Evolutionary conservation across 306 rosid species (phyloP).

Genomic region (Cyclanthera cordifolia): DNA sequence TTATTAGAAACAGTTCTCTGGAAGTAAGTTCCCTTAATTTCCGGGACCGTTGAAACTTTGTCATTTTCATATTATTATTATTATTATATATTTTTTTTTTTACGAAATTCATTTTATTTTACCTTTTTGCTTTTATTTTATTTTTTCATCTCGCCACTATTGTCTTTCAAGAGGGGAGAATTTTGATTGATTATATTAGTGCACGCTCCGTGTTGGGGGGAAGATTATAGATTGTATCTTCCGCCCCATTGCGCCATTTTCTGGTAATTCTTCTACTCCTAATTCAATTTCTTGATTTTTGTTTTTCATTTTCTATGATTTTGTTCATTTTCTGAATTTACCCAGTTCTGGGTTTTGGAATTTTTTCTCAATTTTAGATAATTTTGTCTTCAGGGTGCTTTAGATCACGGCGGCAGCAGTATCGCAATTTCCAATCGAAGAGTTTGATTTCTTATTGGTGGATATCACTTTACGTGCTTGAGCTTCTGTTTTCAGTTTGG

Average conservation of each 20-base stretch:
- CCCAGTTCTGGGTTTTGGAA: background rate
- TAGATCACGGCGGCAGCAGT: slow-evolving; percentile 3
- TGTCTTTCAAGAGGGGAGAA: background rate
- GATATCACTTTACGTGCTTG: background rate
- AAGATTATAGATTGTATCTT: slow-evolving; percentile 6
- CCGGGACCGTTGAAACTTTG: slow-evolving; percentile 11
- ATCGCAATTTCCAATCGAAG: background rate
- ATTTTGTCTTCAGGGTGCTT: slow-evolving; percentile 10
- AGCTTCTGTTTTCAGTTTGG: slow-evolving; percentile 2
- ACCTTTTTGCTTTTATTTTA: too few relatives aligned
- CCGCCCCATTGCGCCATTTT: slow-evolving; percentile 1
- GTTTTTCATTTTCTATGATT: background rate
- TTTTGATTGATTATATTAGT: background rate
- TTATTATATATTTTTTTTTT: background rate
- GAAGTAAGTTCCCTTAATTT: slow-evolving; percentile 4
- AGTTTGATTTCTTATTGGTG: background rate
- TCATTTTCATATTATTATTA: slow-evolving; percentile 13
- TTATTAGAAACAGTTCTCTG: background rate
- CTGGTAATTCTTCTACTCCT: background rate
- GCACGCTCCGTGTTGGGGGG: slow-evolving; percentile 4
- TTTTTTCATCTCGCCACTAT: background rate
- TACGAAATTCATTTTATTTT: background rate
- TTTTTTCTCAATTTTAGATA: background rate
- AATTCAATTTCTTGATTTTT: background rate
- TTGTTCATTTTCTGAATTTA: slow-evolving; percentile 2